phyloP scores from a whole-genome alignment of 805 yeast species.

The Lipomyces starkeyi region DNA sequence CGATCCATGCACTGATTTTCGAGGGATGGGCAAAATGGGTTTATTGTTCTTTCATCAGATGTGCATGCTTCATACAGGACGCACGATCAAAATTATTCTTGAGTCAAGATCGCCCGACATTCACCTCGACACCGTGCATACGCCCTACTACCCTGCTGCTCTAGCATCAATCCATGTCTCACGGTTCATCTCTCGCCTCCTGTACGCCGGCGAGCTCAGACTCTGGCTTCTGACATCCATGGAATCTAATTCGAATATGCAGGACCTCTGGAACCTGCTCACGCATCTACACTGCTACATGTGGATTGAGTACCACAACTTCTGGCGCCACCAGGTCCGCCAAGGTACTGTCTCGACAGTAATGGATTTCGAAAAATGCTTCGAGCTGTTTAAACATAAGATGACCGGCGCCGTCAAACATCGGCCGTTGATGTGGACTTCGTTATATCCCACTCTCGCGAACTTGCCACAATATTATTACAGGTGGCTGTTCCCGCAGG shows the following conservation, averaged over 20 bases:
- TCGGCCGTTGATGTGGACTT: constrained; percentile 23
- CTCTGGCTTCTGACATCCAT: constrained; percentile 29
- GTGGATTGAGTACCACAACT: constrained; percentile 35
- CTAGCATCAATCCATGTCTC: constrained; percentile 40
- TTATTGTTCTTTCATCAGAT: constrained; percentile 21
- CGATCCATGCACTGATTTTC: constrained; percentile 49
- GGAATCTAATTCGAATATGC: constrained; percentile 1
- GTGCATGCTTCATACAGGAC: constrained; percentile 14
- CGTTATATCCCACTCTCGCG: constrained; percentile 4
- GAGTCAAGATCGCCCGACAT: constrained; percentile 30
- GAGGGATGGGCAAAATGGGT: constrained; percentile 43
- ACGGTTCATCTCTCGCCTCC: constrained; percentile 24
- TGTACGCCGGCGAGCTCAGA: constrained; percentile 23
- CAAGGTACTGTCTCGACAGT: constrained; percentile 33
- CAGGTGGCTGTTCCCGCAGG: constrained; percentile 1
- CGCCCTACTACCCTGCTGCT: constrained; percentile 40
- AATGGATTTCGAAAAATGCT: constrained; percentile 41
- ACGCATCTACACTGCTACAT: constrained; percentile 25
- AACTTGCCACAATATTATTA: constrained; percentile 8
- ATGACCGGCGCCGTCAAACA: constrained; percentile 6
- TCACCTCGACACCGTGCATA: constrained; percentile 26
- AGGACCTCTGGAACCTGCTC: constrained; percentile 25
- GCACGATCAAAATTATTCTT: constrained; percentile 21
- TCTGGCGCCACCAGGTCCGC: constrained; percentile 31
- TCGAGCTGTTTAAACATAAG: constrained; percentile 21